Conservation (phyloP, 148 eudicot genomes). For the Beta vulgaris region DNA sequence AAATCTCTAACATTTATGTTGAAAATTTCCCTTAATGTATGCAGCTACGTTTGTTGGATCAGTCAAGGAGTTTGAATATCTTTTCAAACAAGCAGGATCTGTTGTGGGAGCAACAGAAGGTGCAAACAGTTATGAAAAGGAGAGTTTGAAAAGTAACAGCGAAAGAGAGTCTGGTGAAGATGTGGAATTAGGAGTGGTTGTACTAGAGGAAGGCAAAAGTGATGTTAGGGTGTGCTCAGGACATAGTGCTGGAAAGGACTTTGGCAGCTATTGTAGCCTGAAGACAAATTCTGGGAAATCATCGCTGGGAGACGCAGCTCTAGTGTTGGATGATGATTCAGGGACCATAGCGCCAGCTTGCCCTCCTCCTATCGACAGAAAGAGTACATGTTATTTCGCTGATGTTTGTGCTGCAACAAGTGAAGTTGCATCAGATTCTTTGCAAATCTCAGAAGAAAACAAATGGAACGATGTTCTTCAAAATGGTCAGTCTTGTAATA, state of each 20-base stretch:
- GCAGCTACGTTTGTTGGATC: not conserved
- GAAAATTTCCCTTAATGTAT: not conserved
- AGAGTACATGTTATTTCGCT: not conserved
- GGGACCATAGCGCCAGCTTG: not conserved
- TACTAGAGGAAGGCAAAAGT: not conserved
- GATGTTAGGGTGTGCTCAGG: not conserved
- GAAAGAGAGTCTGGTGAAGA: slow-evolving; percentile 4
- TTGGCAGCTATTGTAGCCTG: not conserved
- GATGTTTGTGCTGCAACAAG: not conserved
- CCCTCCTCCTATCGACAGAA: not conserved
- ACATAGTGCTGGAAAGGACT: not conserved
- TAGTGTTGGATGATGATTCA: not conserved
- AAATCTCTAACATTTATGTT: not conserved
- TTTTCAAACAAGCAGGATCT: not conserved
- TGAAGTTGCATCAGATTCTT: not conserved
- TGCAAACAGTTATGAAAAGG: not conserved
- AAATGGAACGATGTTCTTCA: not conserved
- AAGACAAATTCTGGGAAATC: too few relatives aligned
- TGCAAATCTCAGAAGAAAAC: not conserved
- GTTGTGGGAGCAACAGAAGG: not conserved
- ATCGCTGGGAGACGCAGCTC: not conserved
- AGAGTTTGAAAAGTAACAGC: not conserved
- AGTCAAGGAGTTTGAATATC: not conserved
- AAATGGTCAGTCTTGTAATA: not conserved
- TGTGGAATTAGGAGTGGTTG: not conserved